A percentile compares a stretch with the other conserved stretches of the same genome.
Conservation (phyloP, 1,284 basidiomycete species). For the Ceratobasidium sp. region DNA sequence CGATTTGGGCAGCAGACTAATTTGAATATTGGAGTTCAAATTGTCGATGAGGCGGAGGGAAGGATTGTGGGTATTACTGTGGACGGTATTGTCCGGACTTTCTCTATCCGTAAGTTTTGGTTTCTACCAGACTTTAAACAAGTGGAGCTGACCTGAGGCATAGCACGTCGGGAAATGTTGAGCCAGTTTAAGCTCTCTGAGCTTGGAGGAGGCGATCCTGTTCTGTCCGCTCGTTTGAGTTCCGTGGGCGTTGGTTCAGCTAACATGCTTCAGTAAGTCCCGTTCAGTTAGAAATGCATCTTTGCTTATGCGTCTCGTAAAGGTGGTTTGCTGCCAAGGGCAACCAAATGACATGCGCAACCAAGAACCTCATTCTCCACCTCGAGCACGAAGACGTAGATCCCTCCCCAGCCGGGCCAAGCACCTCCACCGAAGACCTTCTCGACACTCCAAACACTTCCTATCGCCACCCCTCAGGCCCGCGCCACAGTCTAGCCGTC, state of each 20-base stretch:
- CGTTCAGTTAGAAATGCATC: not conserved
- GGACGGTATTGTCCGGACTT: conserved; percentile 90
- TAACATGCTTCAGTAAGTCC: conserved; percentile 81
- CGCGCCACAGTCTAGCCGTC: conserved; percentile 56
- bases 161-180: conserved; percentile 84
- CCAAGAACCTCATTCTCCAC: conserved; percentile 87
- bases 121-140: no score
- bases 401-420: conserved; percentile 21
- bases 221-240: conserved; percentile 72
- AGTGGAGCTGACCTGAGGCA: conserved; percentile 50
- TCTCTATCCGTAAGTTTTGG: conserved; percentile 79
- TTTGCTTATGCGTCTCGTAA: conserved; percentile 36
- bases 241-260: conserved; percentile 82
- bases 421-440: conserved; percentile 50
- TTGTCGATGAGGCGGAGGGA: conserved; percentile 78
- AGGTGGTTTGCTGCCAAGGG: conserved; percentile 93
- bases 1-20: conserved; percentile 94
- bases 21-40: conserved; percentile 89
- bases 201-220: conserved; percentile 76
- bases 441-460: conserved; percentile 60
- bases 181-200: conserved; percentile 89
- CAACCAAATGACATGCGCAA: conserved; percentile 90
- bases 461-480: conserved; percentile 64
- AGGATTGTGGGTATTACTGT: conserved; percentile 90
- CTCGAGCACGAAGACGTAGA: conserved; percentile 63